Evolutionary conservation across 2,329 filamentous ascomycete species (phyloP), one percentile per base, ranked within the genome.

Genomic region (Sporothrix variecibatus): DNA sequence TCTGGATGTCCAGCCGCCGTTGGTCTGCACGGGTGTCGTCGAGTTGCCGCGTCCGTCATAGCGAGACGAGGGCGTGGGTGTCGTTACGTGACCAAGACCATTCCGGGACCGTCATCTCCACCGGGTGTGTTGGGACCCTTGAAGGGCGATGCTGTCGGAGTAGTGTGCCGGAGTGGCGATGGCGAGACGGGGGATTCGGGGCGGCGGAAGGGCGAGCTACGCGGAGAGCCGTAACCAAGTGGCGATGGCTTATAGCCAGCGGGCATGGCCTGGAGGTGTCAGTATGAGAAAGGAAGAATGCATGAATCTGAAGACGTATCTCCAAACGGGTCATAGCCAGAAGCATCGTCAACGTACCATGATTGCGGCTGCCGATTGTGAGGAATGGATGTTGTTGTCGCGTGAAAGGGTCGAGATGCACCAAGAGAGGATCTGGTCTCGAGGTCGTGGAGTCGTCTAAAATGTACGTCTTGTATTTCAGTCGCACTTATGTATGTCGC

Each of bases 181-280:
- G 92, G 91, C 11, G 92, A 93, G 31, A 88, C 86, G 26, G 90
- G 88, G 26, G 89, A 90, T 77, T 89, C 88, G 72, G 88, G 85
- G 77, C 89, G 83, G 74, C 89, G 87, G 80, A 92, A 92, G 15
- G 90, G 90, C 70, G 90, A 92, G 79, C 84, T 87, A 80, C 93
- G 89, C 78, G 89, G 88, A 65, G 92, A 91, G 77, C 90, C 90
- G 82, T 92, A 93, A 75, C 91, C 91, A 75, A 93, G 83, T 72
- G 91, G 91, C 31, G 91, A 93, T 17, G 91, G 91, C 81, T 93
- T 93, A 82, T 92, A 93, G 74, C 88, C 84, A 69, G 85, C 80
- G 74, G 84, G 86, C 81, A 85, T 87, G 81, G 85, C 87, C 89
- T 88, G 80, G 17, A 65, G 56, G 40, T 69, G 49, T 53, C 38